A percentile compares a stretch with the other conserved stretches of the same genome.
Evolutionary conservation across 2,329 filamentous ascomycete species (phyloP).

Genomic region (Colletotrichum phormii): DNA sequence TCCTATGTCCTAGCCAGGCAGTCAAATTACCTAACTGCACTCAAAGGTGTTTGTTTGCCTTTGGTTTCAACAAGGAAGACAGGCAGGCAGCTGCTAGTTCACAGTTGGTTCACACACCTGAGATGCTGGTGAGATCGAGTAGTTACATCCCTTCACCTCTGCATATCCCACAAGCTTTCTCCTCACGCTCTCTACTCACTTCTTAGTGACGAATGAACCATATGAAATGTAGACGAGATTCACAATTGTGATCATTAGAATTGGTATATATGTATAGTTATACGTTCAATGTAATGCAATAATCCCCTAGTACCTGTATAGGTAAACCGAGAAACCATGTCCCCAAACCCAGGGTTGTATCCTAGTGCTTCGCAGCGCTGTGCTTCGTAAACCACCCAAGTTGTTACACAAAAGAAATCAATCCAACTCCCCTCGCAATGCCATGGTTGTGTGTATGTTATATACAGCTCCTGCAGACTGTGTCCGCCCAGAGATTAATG

Average conservation of each 20-base stretch:
- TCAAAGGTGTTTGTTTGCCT: too few species aligned
- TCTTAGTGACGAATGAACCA: too few species aligned
- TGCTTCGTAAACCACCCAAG: not conserved
- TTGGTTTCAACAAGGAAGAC: too few species aligned
- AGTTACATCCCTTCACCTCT: too few species aligned
- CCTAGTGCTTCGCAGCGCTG: constrained; percentile 11
- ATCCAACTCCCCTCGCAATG: constrained; percentile 36
- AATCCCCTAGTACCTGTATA: not conserved
- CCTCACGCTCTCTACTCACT: too few species aligned
- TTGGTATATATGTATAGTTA: not conserved
- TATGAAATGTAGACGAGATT: too few species aligned
- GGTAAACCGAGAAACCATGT: not conserved
- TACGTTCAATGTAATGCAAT: not conserved
- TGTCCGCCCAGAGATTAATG: not conserved
- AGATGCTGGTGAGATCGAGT: too few species aligned
- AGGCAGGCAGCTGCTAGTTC: too few species aligned
- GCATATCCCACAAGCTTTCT: too few species aligned
- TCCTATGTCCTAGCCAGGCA: too few species aligned
- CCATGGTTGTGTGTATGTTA: constrained; percentile 12
- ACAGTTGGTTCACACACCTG: too few species aligned
- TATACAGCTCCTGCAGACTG: constrained; percentile 1
- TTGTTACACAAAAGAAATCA: constrained; percentile 11
- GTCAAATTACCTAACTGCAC: too few species aligned
- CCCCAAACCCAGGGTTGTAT: not conserved
- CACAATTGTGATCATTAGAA: not conserved